Percentiles rank a stretch among this genome's conserved stretches.
phyloP scores from a whole-genome alignment of 768 basidiomycete genomes.

The Termitomyces sp. region DNA sequence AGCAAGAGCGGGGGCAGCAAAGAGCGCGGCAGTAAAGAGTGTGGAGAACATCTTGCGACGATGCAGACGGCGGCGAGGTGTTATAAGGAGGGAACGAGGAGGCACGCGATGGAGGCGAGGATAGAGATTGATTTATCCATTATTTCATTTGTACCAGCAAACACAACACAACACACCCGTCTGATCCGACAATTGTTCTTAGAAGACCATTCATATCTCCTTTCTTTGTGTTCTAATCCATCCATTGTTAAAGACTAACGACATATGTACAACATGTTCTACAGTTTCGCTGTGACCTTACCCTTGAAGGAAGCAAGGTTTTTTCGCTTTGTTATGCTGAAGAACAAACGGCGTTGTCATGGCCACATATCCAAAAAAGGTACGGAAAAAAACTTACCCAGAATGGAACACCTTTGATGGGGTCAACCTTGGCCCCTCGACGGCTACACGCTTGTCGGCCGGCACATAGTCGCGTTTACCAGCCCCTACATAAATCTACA shows the following conservation, averaged over 20 bases:
- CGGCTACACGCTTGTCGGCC: constrained; percentile 49
- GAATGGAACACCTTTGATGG: constrained; percentile 66
- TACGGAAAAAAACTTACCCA: constrained; percentile 50
- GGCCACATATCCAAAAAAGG: constrained; percentile 23
- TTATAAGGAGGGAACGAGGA: constrained; percentile 23
- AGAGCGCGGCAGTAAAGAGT: constrained; percentile 68
- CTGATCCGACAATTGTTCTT: constrained; percentile 1
- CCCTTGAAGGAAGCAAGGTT: constrained; percentile 58
- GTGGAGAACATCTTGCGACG: constrained; percentile 68
- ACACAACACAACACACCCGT: constrained; percentile 10
- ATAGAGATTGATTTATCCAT: constrained; percentile 13
- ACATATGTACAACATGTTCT: background rate
- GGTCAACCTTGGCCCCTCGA: constrained; percentile 49
- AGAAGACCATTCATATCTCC: background rate
- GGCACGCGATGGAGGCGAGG: constrained; percentile 21
- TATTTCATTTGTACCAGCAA: constrained; percentile 9
- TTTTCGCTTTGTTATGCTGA: constrained; percentile 63
- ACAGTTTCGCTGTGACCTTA: constrained; percentile 40
- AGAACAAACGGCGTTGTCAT: constrained; percentile 24
- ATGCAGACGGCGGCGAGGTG: constrained; percentile 20
- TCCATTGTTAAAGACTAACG: constrained; percentile 1
- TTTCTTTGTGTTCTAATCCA: background rate
- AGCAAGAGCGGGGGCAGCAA: constrained; percentile 52
- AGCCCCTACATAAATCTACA: constrained; percentile 73
- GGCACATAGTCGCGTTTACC: constrained; percentile 71